Evolutionary conservation across 106 monocot species (phyloP).

Genomic region (Vanilla planifolia): DNA sequence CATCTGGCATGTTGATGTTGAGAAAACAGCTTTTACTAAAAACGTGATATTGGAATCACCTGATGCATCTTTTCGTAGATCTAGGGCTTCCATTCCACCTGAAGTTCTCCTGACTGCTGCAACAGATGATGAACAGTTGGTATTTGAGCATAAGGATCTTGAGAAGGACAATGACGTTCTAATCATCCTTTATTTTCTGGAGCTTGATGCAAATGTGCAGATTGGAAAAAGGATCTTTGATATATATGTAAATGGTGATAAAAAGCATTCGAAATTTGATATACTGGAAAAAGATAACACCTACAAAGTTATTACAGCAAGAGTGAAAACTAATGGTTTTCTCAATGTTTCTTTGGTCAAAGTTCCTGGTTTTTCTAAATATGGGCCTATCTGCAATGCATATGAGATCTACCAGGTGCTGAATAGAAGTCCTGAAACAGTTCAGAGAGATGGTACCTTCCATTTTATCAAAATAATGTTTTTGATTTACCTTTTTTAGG

Average conservation of each 20-base stretch:
- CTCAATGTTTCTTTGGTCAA: constrained; percentile 30
- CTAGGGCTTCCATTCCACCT: constrained; percentile 20
- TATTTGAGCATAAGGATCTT: constrained; percentile 14
- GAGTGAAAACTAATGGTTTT: constrained; percentile 19
- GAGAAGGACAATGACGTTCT: constrained; percentile 14
- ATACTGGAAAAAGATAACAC: constrained; percentile 20
- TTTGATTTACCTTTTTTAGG: constrained; percentile 7
- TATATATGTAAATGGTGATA: constrained; percentile 26
- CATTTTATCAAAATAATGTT: not conserved
- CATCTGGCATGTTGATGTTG: constrained; percentile 15
- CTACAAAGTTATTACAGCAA: constrained; percentile 9
- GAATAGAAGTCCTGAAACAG: constrained; percentile 22
- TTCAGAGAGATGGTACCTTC: constrained; percentile 22
- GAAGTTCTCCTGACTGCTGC: constrained; percentile 27
- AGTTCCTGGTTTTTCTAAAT: constrained; percentile 2
- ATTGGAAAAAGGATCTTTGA: constrained; percentile 25
- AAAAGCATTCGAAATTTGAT: constrained; percentile 18
- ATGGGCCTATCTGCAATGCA: constrained; percentile 38
- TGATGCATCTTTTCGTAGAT: constrained; percentile 7
- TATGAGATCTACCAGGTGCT: constrained; percentile 34
- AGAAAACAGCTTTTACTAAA: not conserved
- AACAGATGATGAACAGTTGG: constrained; percentile 7
- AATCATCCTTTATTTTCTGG: constrained; percentile 27
- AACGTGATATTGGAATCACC: constrained; percentile 3
- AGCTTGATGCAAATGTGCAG: constrained; percentile 16